Evolutionary conservation across 2,329 filamentous ascomycete species (phyloP).

Genomic region (Aspergillus neotritici): DNA sequence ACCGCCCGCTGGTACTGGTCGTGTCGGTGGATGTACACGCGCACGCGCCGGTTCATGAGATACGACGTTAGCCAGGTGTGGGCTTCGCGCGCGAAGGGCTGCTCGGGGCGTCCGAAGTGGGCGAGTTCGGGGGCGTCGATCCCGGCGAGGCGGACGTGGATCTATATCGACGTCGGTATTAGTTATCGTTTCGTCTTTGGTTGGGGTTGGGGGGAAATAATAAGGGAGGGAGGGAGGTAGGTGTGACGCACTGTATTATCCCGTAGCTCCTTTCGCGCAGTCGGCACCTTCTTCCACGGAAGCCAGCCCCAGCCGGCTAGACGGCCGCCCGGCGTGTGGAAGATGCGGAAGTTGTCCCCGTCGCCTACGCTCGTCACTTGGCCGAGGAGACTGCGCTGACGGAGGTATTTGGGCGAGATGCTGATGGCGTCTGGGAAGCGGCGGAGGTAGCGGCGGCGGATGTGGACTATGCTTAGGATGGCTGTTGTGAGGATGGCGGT

Average conservation of each 20-base stretch:
- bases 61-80: conserved; percentile 71
- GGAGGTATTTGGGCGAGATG: conserved; percentile 69
- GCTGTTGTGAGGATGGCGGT: conserved; percentile 35
- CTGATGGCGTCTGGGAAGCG: conserved; percentile 73
- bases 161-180: conserved; percentile 38
- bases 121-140: conserved; percentile 88
- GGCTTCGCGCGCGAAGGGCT: conserved; percentile 78
- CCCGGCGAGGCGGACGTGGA: conserved; percentile 83
- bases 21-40: conserved; percentile 72
- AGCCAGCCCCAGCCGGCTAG: conserved; percentile 90
- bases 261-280: conserved; percentile 61
- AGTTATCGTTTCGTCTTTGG: not conserved
- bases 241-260: conserved; percentile 63
- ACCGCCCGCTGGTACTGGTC: conserved; percentile 94
- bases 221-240: conserved; percentile 2
- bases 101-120: conserved; percentile 83
- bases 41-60: conserved; percentile 66
- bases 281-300: conserved; percentile 64
- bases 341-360: conserved; percentile 91
- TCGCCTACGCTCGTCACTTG: conserved; percentile 91
- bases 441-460: conserved; percentile 59
- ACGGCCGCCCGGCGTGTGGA: conserved; percentile 87
- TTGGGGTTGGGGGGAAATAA: not conserved
- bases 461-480: conserved; percentile 30
- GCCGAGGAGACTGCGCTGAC: conserved; percentile 71